Base-by-base conservation (phyloP, 768 basidiomycete species). In the Lactarius tabidus region DNA sequence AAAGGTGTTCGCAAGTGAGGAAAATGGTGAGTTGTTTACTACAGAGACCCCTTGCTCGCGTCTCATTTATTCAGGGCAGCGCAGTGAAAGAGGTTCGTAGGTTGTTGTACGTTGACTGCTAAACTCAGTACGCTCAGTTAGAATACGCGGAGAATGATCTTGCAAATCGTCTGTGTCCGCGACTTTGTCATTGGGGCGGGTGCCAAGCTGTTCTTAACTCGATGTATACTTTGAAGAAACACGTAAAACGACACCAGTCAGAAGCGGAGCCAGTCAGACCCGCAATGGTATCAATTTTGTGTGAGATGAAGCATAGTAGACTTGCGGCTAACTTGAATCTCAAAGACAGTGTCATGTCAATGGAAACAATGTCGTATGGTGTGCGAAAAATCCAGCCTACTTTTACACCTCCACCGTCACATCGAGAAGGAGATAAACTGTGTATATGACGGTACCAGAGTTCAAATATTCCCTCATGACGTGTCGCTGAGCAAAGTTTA, bases 301-400 rank as follows among this genome's bases (percentile, higher is more conserved):
- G 55, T 23, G 51, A 52, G 41, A 62, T 58, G 51, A 66, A 17
- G 26, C 14, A 15, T 18, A 59, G 23, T 45, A n/a, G 33, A 59
- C 55, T 26, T 7, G 20, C 12, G 52, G 51, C 65, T 66, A 18
- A 62, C 51, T 29, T 4, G 57, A 17, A 43, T 66, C 48, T 54
- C 57, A 38, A 58, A 66, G 65, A 66, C 65, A 17, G 65, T 66
- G 48, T 66, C 65, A 38, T 66, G 65, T 57, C 65, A 31, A 52
- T 66, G 65, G 65, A 66, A 66, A 53, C 56, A 66, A 54, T 66
- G 65, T 33, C 65, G 65, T 45, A 66, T 66, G 65, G 65, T 66
- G 51, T 66, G 65, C 65, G 55, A 66, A 58, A 48, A 41, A 54
- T 62, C 51, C 39, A 62, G 57, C 39, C 57, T 66, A 20, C 57